Evolutionary conservation across 495 filamentous ascomycete species (phyloP), one percentile per base, ranked within the genome.

Genomic region (Xylona heveae): DNA sequence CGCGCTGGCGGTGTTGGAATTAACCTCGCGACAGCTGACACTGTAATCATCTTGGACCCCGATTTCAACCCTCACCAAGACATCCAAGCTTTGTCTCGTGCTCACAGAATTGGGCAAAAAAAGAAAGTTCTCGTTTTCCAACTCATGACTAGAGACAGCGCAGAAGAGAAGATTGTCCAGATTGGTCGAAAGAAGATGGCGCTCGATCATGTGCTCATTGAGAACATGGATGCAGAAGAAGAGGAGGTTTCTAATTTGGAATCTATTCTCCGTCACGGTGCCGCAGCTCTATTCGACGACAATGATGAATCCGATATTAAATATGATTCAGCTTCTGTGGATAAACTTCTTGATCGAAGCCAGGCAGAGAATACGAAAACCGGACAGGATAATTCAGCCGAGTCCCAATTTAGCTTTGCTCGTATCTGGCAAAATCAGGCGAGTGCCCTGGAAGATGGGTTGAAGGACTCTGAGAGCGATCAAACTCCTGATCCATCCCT

Each of bases 1-100:
- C 73, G 88, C 38, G 83, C 88, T 4, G 88, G 88, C 23, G 88
- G 88, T 31, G 85, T 95, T 1, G 88, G 88, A 10, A 99, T 99
- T 56, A 99, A 99, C 44, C 66, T 99, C 28, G 88, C 90, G 0
- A 91, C 81, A 19, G 88, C 88, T 2, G 88, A 99, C 44, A 99
- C 90, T 0, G 88, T 99, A 38, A 94, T 99, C 33, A 93, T 99
- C 30, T 71, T 94, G 41, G 88, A 99, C 45, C 90, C 88, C 0
- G 88, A 99, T 44, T 95, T 92, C 57, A 99, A 99, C 41, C 88
- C 88, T 0, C 88, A 95, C 42, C 88, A 95, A 48, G 88, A 99
- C 45, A 80, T 95, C 39, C 88, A 99, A 51, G 88, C 88, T 0
- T 54, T 95, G 4, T 91, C 82, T 5, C 73, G 88, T 38, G 90